Evolutionary conservation across 208 protist species (phyloP).

Genomic region (Kentomonas sorsogonicus): DNA sequence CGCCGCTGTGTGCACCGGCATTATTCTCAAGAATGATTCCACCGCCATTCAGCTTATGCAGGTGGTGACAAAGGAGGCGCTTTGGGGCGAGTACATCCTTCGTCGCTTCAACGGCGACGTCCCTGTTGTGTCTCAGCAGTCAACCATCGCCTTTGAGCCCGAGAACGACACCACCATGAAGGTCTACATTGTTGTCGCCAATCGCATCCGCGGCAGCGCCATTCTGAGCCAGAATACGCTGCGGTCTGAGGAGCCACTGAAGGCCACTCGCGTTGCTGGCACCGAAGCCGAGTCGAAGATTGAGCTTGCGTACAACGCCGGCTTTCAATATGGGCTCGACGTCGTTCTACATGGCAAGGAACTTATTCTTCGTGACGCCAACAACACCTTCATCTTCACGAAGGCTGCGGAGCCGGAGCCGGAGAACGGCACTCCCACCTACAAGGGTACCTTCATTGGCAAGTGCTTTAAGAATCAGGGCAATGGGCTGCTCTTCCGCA

Average conservation of each 20-base stretch:
- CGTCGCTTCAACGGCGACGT: constrained; percentile 38
- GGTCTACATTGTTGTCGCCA: constrained; percentile 36
- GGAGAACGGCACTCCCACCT: constrained; percentile 32
- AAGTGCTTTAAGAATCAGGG: constrained; percentile 70
- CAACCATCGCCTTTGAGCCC: constrained; percentile 29
- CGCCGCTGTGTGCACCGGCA: constrained; percentile 24
- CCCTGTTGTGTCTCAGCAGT: constrained; percentile 30
- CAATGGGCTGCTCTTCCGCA: constrained; percentile 69
- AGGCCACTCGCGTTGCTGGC: constrained; percentile 38
- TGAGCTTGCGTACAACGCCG: constrained; percentile 43
- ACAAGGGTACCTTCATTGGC: constrained; percentile 44
- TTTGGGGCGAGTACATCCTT: constrained; percentile 56
- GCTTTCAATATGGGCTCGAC: constrained; percentile 59
- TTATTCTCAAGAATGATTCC: constrained; percentile 28
- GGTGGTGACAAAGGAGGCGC: constrained; percentile 26
- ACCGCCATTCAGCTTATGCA: constrained; percentile 39
- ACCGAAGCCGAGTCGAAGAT: constrained; percentile 40
- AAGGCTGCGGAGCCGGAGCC: constrained; percentile 23
- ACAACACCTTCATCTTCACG: constrained; percentile 36
- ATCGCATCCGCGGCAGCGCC: constrained; percentile 37
- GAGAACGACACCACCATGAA: constrained; percentile 21
- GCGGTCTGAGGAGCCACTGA: constrained; percentile 35
- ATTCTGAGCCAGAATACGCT: constrained; percentile 39
- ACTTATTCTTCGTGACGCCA: constrained; percentile 36
- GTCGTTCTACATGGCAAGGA: constrained; percentile 22